Percentiles rank a stretch among this genome's conserved stretches.
Conservation (phyloP, 495 filamentous ascomycete species). For the Penicillium robsamsonii region DNA sequence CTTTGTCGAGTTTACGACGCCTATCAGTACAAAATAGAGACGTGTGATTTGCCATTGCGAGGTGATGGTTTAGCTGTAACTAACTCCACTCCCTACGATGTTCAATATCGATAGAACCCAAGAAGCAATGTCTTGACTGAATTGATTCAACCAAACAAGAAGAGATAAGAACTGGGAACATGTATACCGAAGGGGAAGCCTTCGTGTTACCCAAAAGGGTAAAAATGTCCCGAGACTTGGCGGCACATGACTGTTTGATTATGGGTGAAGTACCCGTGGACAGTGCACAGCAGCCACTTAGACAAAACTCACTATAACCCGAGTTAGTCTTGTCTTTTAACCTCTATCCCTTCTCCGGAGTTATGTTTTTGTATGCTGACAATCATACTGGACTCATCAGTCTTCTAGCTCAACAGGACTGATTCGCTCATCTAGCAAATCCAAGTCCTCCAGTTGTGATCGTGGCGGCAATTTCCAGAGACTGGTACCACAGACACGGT, state of each 20-base stretch:
- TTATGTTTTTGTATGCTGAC: neutral
- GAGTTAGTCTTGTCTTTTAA: neutral
- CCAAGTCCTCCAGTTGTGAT: constrained; percentile 83
- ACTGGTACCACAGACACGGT: constrained; percentile 86
- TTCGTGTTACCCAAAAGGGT: constrained; percentile 31
- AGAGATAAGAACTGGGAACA: constrained; percentile 24
- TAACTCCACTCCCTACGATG: neutral
- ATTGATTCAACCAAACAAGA: constrained; percentile 1
- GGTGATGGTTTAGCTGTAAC: neutral
- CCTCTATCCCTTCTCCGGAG: neutral
- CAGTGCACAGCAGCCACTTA: neutral
- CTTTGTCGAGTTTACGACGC: neutral
- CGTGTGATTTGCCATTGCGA: neutral
- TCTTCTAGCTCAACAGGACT: constrained; percentile 48
- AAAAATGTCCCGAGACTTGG: constrained; percentile 36
- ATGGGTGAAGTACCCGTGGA: constrained; percentile 1
- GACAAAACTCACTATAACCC: neutral
- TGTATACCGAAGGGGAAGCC: constrained; percentile 30
- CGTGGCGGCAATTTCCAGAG: constrained; percentile 87
- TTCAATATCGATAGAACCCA: neutral
- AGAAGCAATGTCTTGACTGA: neutral
- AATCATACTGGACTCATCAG: neutral
- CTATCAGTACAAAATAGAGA: neutral
- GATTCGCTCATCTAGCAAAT: constrained; percentile 77
- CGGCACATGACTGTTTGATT: constrained; percentile 5